Evolutionary conservation across 257 asterid genomes (phyloP), one percentile per base, ranked within the genome.

Genomic region (Henckelia pumila): DNA sequence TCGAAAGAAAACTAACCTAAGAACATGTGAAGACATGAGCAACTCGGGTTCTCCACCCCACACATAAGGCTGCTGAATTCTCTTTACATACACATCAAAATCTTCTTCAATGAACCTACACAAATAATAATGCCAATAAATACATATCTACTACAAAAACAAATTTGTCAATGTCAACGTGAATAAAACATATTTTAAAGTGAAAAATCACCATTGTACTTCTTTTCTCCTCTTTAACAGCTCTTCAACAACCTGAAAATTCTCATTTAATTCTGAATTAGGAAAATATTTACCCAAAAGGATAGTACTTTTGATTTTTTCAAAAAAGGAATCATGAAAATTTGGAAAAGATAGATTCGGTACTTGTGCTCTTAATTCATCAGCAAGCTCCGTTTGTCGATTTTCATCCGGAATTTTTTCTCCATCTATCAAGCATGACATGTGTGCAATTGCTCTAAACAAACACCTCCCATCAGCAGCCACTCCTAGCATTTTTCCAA

Each of bases 21-120:
- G 89, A 64, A 91, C 89, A 82, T 91, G 95, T 56, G 98, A 87
- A 65, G 94, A 78, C 98, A 91, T 89, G 17, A 87, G 78, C 68
- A 91, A 70, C 79, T 91, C 96, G 1, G 94, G 94, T 69, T 91
- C 98, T 66, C 98, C 98, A 60, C 98, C 96, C 98, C 98, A 91
- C 56, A 81, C 84, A 71, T 84, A 83, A 7, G 96, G 91, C 61
- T 89, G 80, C 59, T 77, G 83, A 71, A 91, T 89, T 40, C 83
- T 85, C 70, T 86, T 77, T 61, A 91, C 82, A 33, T 91, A 91
- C 6, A 71, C 80, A 76, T 91, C 98, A 77, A 91, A 91, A 65
- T 91, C 94, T 30, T 89, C 96, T 57, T 85, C 95, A 61, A 91
- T 85, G 60, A 76, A 86, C 88, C 98, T 89, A 69, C 20, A 65